Base-by-base conservation (phyloP, 1,284 basidiomycete species). In the Cutaneotrichosporon sp. region DNA sequence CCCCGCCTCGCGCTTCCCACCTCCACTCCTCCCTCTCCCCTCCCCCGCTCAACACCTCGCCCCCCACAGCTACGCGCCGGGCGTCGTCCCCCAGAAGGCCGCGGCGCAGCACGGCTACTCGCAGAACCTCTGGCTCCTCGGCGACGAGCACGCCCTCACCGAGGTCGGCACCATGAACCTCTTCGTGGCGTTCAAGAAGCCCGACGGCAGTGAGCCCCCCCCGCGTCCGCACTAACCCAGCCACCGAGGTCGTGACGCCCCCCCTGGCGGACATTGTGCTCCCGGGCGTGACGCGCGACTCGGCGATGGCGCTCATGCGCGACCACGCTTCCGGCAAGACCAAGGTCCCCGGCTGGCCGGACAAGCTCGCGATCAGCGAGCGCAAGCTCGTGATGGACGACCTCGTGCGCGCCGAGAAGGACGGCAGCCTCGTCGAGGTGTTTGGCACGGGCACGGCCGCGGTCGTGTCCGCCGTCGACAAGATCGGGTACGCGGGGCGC, bases 371-470 rank as follows among this genome's bases (percentile, higher is more conserved):
- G 61, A 87, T 98, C 33, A 85, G 85, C 3, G 95, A 99, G 77
- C 87, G 95, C 5, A 85, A 87, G 36, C 87, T 99, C 60, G 89
- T 87, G 45, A 99, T 99, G 92, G 81, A 81, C 52, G 95, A 99
- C 78, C 83, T 99, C 47, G 86, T 89, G 68, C 83, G 85, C 36
- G 91, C 92, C 4, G 84, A 87, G 33, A 75, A 86, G 65, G 79
- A 84, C 18, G 91, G 92, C 11, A 82, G 81, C 16, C 84, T 99
- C 34, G 83, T 92, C 25, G 95, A 99, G 80, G 86, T 97, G 67
- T 99, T 99, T 74, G 97, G 95, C 54, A 84, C 90, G 22, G 95
- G 93, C 20, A 99, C 94, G 2, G 94, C 94, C 0, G 93, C 91
- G 18, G 86, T 93, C 49, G 88, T 94, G 67, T 88, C 87, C 57